A percentile compares a stretch with the other conserved stretches of the same genome.
Conservation (phyloP, 108 stramenopile species). For the Cyclotella baltica region DNA sequence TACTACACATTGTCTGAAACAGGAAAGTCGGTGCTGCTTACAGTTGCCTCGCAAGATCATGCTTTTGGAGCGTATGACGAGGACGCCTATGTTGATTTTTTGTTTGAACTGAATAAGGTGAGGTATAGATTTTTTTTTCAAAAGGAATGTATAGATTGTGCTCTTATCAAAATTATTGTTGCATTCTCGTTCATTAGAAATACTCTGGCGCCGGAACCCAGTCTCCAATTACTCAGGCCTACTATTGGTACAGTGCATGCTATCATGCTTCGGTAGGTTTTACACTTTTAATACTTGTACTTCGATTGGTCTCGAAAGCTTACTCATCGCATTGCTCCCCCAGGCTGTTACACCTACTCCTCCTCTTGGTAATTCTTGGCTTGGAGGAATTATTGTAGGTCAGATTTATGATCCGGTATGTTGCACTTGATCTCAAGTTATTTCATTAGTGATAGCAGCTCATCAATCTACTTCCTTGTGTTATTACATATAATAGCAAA, state of each 20-base stretch:
- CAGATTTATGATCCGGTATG: slow-evolving; percentile 28
- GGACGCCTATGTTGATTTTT: slow-evolving; percentile 4
- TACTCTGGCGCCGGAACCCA: slow-evolving; percentile 17
- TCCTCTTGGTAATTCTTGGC: slow-evolving; percentile 12
- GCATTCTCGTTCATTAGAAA: too few relatives aligned
- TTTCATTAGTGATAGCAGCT: not conserved
- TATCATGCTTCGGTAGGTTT: not conserved
- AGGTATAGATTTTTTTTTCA: too few relatives aligned
- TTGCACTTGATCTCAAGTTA: not conserved
- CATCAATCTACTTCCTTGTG: not conserved
- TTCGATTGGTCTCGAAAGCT: too few relatives aligned
- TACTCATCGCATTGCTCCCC: too few relatives aligned
- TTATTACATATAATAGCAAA: not conserved
- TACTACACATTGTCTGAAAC: not conserved
- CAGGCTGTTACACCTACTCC: slow-evolving; percentile 2
- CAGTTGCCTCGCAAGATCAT: slow-evolving; percentile 11
- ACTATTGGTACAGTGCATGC: slow-evolving; percentile 18
- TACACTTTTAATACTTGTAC: too few relatives aligned
- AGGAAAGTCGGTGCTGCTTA: not conserved
- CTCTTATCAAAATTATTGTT: too few relatives aligned
- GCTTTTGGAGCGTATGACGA: slow-evolving; percentile 25
- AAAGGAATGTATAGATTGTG: too few relatives aligned
- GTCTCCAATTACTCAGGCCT: not conserved
- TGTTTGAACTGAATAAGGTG: slow-evolving; percentile 14
- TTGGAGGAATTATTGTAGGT: slow-evolving; percentile 18